A percentile compares a stretch with the other conserved stretches of the same genome.
Conservation (phyloP, 2,329 filamentous ascomycete genomes). For the Aspergillus spinulosporus region DNA sequence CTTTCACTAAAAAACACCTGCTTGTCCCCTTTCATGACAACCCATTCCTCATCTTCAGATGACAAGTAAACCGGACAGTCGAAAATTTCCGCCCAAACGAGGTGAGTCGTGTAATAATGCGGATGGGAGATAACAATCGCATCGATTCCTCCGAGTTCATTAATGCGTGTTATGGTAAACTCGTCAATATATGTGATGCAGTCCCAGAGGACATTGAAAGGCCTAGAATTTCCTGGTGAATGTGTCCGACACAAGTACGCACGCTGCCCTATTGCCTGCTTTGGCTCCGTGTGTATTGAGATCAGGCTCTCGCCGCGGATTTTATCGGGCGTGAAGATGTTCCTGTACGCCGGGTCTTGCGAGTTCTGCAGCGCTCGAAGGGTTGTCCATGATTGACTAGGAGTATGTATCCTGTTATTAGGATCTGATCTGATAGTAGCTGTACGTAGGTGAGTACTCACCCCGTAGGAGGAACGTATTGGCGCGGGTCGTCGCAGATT, state of each 20-base stretch:
- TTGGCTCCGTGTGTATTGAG: slow-evolving; percentile 44
- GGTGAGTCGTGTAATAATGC: slow-evolving; percentile 77
- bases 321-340: slow-evolving; percentile 23
- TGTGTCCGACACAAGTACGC: slow-evolving; percentile 61
- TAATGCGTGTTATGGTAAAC: slow-evolving; percentile 59
- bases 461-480: slow-evolving; percentile 32
- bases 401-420: neutral
- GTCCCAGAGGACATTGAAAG: slow-evolving; percentile 73
- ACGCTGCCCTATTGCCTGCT: slow-evolving; percentile 74
- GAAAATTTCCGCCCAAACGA: slow-evolving; percentile 71
- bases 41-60: slow-evolving; percentile 66
- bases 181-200: slow-evolving; percentile 69
- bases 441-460: slow-evolving; percentile 10
- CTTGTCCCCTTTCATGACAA: slow-evolving; percentile 47
- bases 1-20: slow-evolving; percentile 22
- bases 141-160: slow-evolving; percentile 62
- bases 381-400: slow-evolving; percentile 33
- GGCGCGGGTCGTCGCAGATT: slow-evolving; percentile 35
- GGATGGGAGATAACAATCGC: slow-evolving; percentile 78
- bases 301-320: slow-evolving; percentile 22
- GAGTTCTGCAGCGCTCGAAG: slow-evolving; percentile 26
- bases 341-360: slow-evolving; percentile 20
- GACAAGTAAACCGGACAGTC: slow-evolving; percentile 69
- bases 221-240: slow-evolving; percentile 43
- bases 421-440: too few species aligned